Evolutionary conservation across 2,329 filamentous ascomycete genomes (phyloP).

Genomic region (Pestalotiopsis sp.): DNA sequence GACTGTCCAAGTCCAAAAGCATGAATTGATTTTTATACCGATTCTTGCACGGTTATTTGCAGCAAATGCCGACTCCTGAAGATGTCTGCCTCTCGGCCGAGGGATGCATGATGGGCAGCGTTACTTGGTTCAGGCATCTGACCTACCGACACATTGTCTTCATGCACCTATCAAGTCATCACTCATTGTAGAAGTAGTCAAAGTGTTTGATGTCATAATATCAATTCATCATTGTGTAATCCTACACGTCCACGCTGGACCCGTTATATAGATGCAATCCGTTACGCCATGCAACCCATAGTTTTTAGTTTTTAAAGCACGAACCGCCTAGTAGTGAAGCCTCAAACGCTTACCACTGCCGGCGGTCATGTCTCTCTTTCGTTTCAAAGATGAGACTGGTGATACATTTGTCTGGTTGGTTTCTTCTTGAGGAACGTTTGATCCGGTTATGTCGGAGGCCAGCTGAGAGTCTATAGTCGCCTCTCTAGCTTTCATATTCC

Average conservation of each 20-base stretch:
- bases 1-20: too few species aligned
- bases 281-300: slow-evolving; percentile 3
- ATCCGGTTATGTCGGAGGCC: slow-evolving; percentile 16
- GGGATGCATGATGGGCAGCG: too few species aligned
- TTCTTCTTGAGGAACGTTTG: slow-evolving; percentile 15
- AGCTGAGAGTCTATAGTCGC: slow-evolving; percentile 18
- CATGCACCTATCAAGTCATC: too few species aligned
- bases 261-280: slow-evolving; percentile 9
- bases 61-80: too few species aligned
- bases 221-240: slow-evolving; percentile 4
- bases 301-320: background rate
- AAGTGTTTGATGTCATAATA: background rate
- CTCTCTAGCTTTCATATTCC: slow-evolving; percentile 24
- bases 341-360: slow-evolving; percentile 14
- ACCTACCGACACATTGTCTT: too few species aligned
- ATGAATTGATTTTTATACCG: too few species aligned
- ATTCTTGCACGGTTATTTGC: too few species aligned
- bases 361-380: slow-evolving; percentile 13
- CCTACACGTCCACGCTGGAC: slow-evolving; percentile 2
- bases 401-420: slow-evolving; percentile 17
- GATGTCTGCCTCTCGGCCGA: too few species aligned
- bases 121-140: too few species aligned
- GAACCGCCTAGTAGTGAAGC: slow-evolving; percentile 12
- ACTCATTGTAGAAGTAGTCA: background rate
- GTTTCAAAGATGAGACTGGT: slow-evolving; percentile 12